phyloP scores from a whole-genome alignment of 495 filamentous ascomycete genomes.

The Rusavskia elegans region DNA sequence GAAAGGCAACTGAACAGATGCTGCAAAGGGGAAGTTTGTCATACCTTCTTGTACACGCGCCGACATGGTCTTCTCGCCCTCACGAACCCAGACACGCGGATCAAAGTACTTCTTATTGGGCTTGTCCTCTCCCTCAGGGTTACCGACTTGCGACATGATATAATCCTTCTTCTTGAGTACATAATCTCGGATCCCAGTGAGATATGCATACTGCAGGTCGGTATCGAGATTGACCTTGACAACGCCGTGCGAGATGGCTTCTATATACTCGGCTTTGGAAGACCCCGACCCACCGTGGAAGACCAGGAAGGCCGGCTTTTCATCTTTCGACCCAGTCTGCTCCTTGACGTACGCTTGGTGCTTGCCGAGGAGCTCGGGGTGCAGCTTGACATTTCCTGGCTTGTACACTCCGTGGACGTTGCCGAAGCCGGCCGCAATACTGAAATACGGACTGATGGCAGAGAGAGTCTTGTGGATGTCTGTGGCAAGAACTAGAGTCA shows the following conservation, averaged over 20 bases:
- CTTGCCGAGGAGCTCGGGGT: conserved; percentile 84
- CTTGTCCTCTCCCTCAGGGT: conserved; percentile 90
- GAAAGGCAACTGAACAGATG: no score
- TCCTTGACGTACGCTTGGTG: conserved; percentile 85
- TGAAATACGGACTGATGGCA: conserved; percentile 83
- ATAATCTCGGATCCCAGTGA: conserved; percentile 83
- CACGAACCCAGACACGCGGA: conserved; percentile 33
- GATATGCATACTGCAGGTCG: conserved; percentile 67
- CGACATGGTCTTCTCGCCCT: conserved; percentile 20
- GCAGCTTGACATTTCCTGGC: conserved; percentile 91
- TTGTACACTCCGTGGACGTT: conserved; percentile 99
- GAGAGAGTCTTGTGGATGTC: conserved; percentile 69
- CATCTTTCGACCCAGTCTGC: conserved; percentile 44
- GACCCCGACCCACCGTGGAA: conserved; percentile 97
- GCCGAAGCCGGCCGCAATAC: conserved; percentile 93
- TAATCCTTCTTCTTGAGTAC: conserved; percentile 91
- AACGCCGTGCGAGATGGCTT: conserved; percentile 83
- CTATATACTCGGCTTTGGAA: conserved; percentile 69
- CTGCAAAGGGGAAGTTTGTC: no score
- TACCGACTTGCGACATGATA: conserved; percentile 68
- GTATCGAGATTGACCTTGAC: conserved; percentile 95
- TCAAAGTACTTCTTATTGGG: conserved; percentile 99
- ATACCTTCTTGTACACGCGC: conserved; percentile 51
- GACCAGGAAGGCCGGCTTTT: conserved; percentile 95
- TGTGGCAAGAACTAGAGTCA: conserved; percentile 10